Evolutionary conservation across 1,139 yeast species (phyloP), one percentile per base, ranked within the genome.

Genomic region (Diutina neorugosa): DNA sequence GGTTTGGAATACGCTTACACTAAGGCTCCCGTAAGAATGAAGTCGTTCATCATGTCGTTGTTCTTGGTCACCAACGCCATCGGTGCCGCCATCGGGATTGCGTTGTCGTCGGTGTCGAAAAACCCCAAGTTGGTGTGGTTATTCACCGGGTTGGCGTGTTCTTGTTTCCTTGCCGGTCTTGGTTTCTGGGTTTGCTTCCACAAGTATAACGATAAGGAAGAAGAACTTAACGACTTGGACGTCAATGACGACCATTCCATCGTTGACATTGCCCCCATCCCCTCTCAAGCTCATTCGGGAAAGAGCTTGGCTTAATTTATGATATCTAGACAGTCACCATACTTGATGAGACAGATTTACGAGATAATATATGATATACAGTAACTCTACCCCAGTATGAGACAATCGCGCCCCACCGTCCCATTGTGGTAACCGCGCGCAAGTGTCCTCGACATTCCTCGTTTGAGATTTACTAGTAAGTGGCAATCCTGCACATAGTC

Each of bases 61-160:
- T 82, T 78, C 68, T 70, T 82, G 64, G 66, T 82, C 53, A 81
- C 84, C 48, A 80, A 75, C 59, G 88, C 88, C 16, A 58, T 79
- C 56, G 91, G 91, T 61, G 74, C 89, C 31, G 87, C 89, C 40
- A 63, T 85, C 51, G 90, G 89, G 63, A 82, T 82, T 66, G 88
- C 89, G 8, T 70, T 85, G 56, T 79, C 87, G 18, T 25, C 50
- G 21, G 50, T 46, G 12, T 46, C 50, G 18, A 34, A 23, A 5
- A 80, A 84, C 66, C 91, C 91, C 52, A 80, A 84, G 69, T 76
- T 81, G 61, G 78, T 78, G 51, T 82, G 87, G 86, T 73, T 77
- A 61, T 85, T 80, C 68, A 70, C 80, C 51, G 86, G 86, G 55
- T 73, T 85, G 59, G 84, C 82, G 14, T 69, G 74, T 51, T 71